Conservation (phyloP, 2,329 filamentous ascomycete genomes). For the Trichoderma polysporum region DNA sequence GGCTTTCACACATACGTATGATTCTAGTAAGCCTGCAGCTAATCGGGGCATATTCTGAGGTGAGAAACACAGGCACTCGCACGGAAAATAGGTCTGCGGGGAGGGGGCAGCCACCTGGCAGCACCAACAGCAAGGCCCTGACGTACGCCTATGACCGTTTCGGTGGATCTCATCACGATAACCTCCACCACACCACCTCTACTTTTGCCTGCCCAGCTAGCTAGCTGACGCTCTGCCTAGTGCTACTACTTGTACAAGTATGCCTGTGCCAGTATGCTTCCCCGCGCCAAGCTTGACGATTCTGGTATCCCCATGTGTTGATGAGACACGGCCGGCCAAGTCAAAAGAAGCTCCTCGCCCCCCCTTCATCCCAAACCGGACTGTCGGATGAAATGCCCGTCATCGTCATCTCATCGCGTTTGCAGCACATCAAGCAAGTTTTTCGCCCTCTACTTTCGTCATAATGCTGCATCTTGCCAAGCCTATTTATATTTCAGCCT, state of each 20-base stretch:
- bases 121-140: neutral
- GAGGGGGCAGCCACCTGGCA: neutral
- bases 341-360: neutral
- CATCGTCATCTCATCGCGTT: conserved; percentile 15
- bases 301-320: conserved; percentile 5
- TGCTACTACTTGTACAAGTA: neutral
- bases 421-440: conserved; percentile 7
- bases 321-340: neutral
- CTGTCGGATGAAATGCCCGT: conserved; percentile 7
- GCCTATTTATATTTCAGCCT: conserved; percentile 8
- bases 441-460: conserved; percentile 6
- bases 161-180: conserved; percentile 21
- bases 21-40: too few relatives aligned
- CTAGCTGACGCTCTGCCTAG: conserved; percentile 12
- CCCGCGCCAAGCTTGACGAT: conserved; percentile 20
- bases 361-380: neutral
- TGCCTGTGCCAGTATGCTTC: neutral
- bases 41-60: neutral
- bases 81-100: neutral
- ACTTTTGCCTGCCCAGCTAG: neutral
- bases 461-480: conserved; percentile 9
- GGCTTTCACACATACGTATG: neutral
- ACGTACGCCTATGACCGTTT: conserved; percentile 7
- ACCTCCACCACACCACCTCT: conserved; percentile 2
- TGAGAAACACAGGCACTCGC: neutral